Conservation (phyloP, 176 grass and related monocot genomes). For the Bromus sterilis region DNA sequence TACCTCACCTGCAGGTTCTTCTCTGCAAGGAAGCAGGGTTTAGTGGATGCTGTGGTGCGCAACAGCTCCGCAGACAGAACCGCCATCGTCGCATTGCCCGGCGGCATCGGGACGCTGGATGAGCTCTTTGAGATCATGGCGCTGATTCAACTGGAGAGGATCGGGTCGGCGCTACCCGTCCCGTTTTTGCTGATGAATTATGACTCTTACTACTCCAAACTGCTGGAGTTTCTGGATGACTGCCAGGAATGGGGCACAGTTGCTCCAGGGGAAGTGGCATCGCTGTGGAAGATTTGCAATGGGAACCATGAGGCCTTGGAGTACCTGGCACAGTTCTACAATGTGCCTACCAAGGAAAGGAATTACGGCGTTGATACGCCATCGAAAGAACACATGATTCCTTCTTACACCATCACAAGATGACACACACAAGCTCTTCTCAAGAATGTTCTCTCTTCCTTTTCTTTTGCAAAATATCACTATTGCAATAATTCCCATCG, state of each 20-base stretch:
- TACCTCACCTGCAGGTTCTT: conserved; percentile 97
- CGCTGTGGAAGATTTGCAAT: conserved; percentile 74
- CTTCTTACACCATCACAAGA: neutral
- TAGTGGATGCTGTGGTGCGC: conserved; percentile 70
- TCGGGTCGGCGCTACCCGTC: conserved; percentile 47
- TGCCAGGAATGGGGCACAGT: conserved; percentile 65
- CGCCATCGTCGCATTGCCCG: conserved; percentile 48
- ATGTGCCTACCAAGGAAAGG: conserved; percentile 21
- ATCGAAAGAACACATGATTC: conserved; percentile 14
- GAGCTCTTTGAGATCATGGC: conserved; percentile 82
- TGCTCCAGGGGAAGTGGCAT: conserved; percentile 58
- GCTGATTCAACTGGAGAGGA: conserved; percentile 72
- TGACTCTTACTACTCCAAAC: conserved; percentile 78
- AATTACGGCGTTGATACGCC: conserved; percentile 38
- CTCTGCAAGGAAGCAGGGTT: conserved; percentile 81
- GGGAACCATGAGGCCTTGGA: conserved; percentile 73
- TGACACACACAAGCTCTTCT: neutral
- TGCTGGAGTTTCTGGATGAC: conserved; percentile 67
- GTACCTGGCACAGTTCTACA: conserved; percentile 68
- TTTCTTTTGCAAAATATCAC: neutral
- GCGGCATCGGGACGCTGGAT: conserved; percentile 72
- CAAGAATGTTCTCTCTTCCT: neutral
- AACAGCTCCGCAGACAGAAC: conserved; percentile 43
- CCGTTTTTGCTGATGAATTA: conserved; percentile 78
- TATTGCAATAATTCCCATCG: neutral